Evolutionary conservation across 441 rosid species (phyloP), one percentile per base, ranked within the genome.

Genomic region (Gossypium gossypioides): DNA sequence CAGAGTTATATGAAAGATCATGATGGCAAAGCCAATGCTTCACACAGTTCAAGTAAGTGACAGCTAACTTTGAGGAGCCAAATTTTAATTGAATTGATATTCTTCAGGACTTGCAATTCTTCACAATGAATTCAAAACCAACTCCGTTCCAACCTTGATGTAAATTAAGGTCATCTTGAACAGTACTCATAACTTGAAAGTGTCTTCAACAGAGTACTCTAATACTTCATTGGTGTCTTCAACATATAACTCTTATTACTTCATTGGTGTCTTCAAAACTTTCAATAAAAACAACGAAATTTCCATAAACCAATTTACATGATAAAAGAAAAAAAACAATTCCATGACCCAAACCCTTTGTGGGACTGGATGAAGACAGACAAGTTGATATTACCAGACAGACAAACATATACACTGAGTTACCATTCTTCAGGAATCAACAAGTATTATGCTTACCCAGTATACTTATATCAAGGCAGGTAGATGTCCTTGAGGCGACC

Each of bases 401-500:
- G 5, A 60, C 65, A 59, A 1, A 21, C 15, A 10, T 13, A 48
- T 19, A 24, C 19, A 27, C 50, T 4, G 9, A 3, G 54, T 56
- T 37, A 59, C 24, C 54, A 71, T 34, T 71, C 42, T 37, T 71
- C n/a, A 57, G 42, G 22, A 42, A 42, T 42, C 42, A 34, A 34
- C 22, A 4, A 21, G 44, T 15, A 60, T 3, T 50, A 64, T 6
- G 56, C 87, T 86, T 81, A 95, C 97, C 99, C 96, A 61, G 94
- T 86, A 75, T 95, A 77, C 76, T 89, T 92, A 76, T 95, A 96
- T 18, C 95, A 87, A 56, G 97, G 99, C 89, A 95, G 78, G 74
- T 92, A 91, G 44, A 95, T 69, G 72, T 95, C 97, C 87, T 91
- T 95, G 55, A 95, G 84, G 58, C 84, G 93, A 74, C 99, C 99